Evolutionary conservation across 129 eudicot species (phyloP).

Genomic region (Solidago caesia): DNA sequence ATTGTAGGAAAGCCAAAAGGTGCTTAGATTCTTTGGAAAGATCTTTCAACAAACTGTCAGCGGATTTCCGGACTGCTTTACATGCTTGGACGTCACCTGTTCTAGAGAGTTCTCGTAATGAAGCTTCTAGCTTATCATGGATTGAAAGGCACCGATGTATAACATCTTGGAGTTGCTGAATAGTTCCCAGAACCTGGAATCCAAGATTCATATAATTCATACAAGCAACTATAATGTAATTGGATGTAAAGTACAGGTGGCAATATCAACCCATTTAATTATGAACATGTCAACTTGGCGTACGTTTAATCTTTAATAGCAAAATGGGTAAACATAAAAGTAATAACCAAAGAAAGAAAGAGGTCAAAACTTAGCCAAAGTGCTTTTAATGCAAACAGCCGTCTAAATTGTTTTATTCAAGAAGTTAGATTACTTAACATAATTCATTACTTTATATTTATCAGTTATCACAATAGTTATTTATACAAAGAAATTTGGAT

Average conservation of each 20-base stretch:
- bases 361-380: background rate
- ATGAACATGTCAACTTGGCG: background rate
- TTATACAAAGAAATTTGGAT: too few species aligned
- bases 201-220: background rate
- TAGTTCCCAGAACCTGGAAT: slow-evolving; percentile 62
- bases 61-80: slow-evolving; percentile 90
- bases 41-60: slow-evolving; percentile 71
- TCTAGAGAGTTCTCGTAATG: slow-evolving; percentile 84
- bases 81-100: slow-evolving; percentile 88
- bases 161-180: slow-evolving; percentile 71
- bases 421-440: too few species aligned
- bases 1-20: slow-evolving; percentile 67
- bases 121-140: slow-evolving; percentile 86
- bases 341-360: background rate
- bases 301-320: background rate
- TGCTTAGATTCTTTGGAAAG: slow-evolving; percentile 84
- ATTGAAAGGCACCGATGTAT: slow-evolving; percentile 50
- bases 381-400: background rate
- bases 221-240: too few species aligned
- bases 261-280: background rate
- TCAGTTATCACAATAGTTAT: too few species aligned
- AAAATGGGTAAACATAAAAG: too few species aligned
- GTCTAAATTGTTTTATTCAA: too few species aligned
- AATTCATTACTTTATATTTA: too few species aligned
- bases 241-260: background rate